Conservation (phyloP, 1,139 yeast species). For the Groenewaldozyma sp. region DNA sequence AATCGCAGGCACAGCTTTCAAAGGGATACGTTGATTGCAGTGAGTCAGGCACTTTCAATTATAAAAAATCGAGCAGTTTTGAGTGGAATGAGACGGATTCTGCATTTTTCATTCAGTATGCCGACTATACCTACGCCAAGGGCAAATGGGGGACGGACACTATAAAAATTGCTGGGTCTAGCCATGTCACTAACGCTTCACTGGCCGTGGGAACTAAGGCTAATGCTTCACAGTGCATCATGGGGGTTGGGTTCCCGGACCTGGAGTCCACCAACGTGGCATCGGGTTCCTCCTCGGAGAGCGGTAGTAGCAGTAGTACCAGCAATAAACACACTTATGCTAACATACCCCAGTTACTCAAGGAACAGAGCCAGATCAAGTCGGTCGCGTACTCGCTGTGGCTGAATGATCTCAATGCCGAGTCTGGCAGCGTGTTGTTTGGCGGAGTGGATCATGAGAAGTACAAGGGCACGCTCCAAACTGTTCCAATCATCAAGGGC, state of each 20-base stretch:
- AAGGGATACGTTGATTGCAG: slow-evolving; percentile 13
- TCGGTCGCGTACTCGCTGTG: slow-evolving; percentile 46
- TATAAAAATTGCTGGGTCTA: slow-evolving; percentile 31
- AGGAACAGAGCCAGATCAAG: slow-evolving; percentile 39
- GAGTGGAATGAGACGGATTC: slow-evolving; percentile 12
- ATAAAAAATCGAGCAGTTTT: slow-evolving; percentile 15
- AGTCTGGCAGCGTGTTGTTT: slow-evolving; percentile 41
- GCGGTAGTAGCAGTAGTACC: slow-evolving; percentile 1
- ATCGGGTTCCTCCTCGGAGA: neutral
- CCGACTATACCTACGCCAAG: slow-evolving; percentile 40
- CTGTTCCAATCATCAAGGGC: slow-evolving; percentile 20
- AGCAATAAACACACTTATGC: slow-evolving; percentile 9
- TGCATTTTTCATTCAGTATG: slow-evolving; percentile 43
- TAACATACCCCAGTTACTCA: slow-evolving; percentile 29
- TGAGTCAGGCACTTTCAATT: slow-evolving; percentile 16
- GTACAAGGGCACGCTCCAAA: slow-evolving; percentile 34
- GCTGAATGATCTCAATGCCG: slow-evolving; percentile 35
- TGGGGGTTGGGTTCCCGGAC: slow-evolving; percentile 43
- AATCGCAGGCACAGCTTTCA: slow-evolving; percentile 6
- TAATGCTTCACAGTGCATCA: slow-evolving; percentile 39
- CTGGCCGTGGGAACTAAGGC: slow-evolving; percentile 41
- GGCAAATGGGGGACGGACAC: slow-evolving; percentile 47
- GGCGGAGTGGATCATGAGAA: slow-evolving; percentile 54
- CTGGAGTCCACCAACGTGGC: slow-evolving; percentile 27
- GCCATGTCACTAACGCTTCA: slow-evolving; percentile 30